These are phyloP conservation scores for Yarrowia divulgata DNA, from an alignment of 805 yeast species.

Conservation along the genomic window DNA sequence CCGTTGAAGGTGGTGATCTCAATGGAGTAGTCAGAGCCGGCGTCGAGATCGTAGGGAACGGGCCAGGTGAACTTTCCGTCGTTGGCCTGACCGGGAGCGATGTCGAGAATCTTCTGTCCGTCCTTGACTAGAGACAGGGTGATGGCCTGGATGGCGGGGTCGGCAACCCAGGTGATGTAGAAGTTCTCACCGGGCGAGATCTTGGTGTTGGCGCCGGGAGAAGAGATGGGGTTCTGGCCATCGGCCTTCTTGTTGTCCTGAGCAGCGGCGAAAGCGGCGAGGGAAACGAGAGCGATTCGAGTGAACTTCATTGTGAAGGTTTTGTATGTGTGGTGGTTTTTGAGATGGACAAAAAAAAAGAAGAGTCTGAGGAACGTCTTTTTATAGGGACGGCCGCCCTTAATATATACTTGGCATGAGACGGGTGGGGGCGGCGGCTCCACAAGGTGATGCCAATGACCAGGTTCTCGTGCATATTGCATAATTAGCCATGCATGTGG, in stretches of 20 bases:
- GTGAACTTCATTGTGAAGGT: constrained; percentile 42
- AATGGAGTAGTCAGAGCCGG: constrained; percentile 37
- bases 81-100: constrained; percentile 37
- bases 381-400: background rate
- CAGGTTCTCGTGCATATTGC: constrained; percentile 26
- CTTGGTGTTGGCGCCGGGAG: constrained; percentile 27
- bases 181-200: constrained; percentile 39
- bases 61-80: constrained; percentile 38
- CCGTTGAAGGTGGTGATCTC: constrained; percentile 39
- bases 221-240: constrained; percentile 37
- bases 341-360: too few relatives aligned
- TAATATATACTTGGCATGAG: constrained; percentile 2
- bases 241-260: constrained; percentile 31
- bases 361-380: too few relatives aligned
- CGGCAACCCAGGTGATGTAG: constrained; percentile 40
- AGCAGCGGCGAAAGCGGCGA: constrained; percentile 36
- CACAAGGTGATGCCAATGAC: background rate
- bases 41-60: constrained; percentile 26
- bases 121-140: constrained; percentile 23
- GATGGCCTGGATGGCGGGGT: constrained; percentile 37
- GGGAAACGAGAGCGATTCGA: constrained; percentile 36
- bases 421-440: background rate
- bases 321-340: background rate
- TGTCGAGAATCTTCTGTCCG: constrained; percentile 27
- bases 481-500: constrained; percentile 32